Evolutionary conservation across 169 alveolate genomes (phyloP).

Genomic region (Plasmodium vinckei): DNA sequence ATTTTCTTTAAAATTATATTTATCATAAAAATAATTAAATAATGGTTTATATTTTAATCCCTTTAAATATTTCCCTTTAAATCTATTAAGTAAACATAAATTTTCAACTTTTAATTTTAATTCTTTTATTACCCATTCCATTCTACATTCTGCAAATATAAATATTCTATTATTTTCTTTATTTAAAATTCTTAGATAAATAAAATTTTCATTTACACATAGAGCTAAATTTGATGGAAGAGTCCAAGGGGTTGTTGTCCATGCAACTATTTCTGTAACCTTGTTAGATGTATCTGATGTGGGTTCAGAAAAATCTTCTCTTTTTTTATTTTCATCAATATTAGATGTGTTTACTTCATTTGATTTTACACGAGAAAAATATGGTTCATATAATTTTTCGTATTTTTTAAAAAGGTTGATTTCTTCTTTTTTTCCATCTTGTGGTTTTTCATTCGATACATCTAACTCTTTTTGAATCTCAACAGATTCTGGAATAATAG

Average conservation of each 20-base stretch:
- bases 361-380: not conserved
- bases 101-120: conserved; percentile 77
- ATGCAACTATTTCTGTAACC: conserved; percentile 88
- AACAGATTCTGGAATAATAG: not conserved
- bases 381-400: conserved; percentile 7
- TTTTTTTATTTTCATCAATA: not conserved
- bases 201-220: conserved; percentile 94
- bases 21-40: conserved; percentile 89
- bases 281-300: not conserved
- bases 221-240: conserved; percentile 98
- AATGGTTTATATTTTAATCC: conserved; percentile 94
- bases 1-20: conserved; percentile 64
- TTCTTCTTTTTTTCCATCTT: not conserved
- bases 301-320: not conserved
- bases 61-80: conserved; percentile 89
- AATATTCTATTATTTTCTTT: conserved; percentile 81
- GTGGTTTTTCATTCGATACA: not conserved
- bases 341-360: not conserved
- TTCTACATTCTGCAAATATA: conserved; percentile 92
- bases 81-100: conserved; percentile 83
- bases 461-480: not conserved
- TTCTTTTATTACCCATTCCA: conserved; percentile 86
- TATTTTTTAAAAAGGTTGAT: conserved; percentile 77
- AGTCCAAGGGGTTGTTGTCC: conserved; percentile 99
- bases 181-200: conserved; percentile 90